phyloP scores from a whole-genome alignment of 805 yeast species.

The Sungouiella blattae region DNA sequence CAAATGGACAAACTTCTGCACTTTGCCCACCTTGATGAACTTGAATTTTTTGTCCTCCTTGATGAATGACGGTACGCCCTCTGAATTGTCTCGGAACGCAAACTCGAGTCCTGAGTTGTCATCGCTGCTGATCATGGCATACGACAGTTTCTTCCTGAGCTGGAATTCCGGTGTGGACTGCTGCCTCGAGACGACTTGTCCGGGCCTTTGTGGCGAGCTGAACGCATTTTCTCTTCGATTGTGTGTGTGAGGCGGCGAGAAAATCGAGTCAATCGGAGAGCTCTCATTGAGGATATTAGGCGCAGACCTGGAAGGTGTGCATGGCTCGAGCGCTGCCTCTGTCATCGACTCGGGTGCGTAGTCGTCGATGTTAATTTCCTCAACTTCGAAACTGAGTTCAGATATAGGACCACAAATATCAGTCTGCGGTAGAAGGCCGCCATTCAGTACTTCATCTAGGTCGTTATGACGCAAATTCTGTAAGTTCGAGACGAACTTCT shows the following conservation, averaged over 20 bases:
- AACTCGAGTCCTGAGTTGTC: conserved; percentile 28
- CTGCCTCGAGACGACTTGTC: background rate
- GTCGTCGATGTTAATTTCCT: background rate
- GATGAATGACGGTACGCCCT: conserved; percentile 30
- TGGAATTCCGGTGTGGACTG: background rate
- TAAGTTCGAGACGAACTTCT: conserved; percentile 21
- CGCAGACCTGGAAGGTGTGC: background rate
- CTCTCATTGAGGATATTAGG: background rate
- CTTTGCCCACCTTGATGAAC: conserved; percentile 44
- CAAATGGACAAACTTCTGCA: conserved; percentile 41
- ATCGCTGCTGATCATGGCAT: conserved; percentile 24
- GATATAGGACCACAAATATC: background rate
- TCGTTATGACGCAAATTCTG: conserved; percentile 29
- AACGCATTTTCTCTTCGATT: too few species aligned
- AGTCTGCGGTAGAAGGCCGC: conserved; percentile 1
- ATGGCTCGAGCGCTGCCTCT: background rate
- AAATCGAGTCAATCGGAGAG: background rate
- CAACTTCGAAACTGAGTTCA: background rate
- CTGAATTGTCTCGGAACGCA: conserved; percentile 26
- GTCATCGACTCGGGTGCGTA: background rate
- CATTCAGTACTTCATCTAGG: too few species aligned
- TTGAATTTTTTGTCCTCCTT: conserved; percentile 41
- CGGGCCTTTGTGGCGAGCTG: background rate
- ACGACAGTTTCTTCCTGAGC: conserved; percentile 10
- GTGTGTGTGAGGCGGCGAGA: too few species aligned